Conservation (phyloP, 371 early-diverging fungal genomes). For the Mucor saturninus region DNA sequence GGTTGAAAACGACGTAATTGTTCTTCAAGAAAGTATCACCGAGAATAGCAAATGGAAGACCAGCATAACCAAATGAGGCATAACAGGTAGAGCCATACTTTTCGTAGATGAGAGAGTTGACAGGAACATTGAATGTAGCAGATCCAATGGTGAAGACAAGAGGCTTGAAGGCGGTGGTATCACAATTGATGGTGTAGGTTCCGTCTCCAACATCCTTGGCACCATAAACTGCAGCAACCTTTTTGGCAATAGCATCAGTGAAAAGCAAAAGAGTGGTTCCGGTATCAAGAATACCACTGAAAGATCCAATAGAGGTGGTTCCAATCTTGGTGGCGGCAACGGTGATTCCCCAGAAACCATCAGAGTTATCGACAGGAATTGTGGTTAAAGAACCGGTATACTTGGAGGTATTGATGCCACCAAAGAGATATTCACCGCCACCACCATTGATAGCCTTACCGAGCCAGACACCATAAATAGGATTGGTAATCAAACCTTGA, state of each 20-base stretch:
- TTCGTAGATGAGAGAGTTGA: constrained; percentile 21
- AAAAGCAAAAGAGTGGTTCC: constrained; percentile 66
- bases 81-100: constrained; percentile 18
- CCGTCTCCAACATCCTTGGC: constrained; percentile 31
- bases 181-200: constrained; percentile 25
- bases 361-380: constrained; percentile 50
- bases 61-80: constrained; percentile 29
- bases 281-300: constrained; percentile 61
- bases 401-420: constrained; percentile 48
- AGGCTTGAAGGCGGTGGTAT: constrained; percentile 22
- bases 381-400: constrained; percentile 54
- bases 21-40: constrained; percentile 58
- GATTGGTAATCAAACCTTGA: constrained; percentile 39
- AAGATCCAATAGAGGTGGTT: constrained; percentile 10
- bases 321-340: constrained; percentile 36
- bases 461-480: constrained; percentile 38
- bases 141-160: constrained; percentile 25
- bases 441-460: constrained; percentile 37
- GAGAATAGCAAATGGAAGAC: constrained; percentile 37
- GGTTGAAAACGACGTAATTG: constrained; percentile 52
- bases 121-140: constrained; percentile 24
- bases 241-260: constrained; percentile 39
- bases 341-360: constrained; percentile 53
- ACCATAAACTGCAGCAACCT: constrained; percentile 25
- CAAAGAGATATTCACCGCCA: constrained; percentile 52